Evolutionary conservation across 2,329 filamentous ascomycete species (phyloP).

Genomic region (Colletotrichum sp.): DNA sequence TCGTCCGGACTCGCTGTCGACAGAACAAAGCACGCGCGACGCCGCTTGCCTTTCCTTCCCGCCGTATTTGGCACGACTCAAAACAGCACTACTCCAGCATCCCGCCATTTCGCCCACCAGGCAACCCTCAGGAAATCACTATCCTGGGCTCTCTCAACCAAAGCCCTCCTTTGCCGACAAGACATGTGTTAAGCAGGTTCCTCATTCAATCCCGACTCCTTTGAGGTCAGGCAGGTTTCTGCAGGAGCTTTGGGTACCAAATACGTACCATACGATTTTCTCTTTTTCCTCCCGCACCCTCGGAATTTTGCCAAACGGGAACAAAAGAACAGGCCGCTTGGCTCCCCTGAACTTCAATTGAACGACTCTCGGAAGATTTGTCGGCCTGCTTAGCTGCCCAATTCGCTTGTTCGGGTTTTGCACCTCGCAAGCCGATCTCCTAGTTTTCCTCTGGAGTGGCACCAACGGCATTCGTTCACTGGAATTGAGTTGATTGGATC

Average conservation of each 20-base stretch:
- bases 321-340: neutral
- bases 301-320: neutral
- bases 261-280: constrained; percentile 10
- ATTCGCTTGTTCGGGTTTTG: neutral
- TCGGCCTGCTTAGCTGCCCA: neutral
- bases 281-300: neutral
- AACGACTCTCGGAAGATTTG: neutral
- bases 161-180: neutral
- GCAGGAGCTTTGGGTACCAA: constrained; percentile 61
- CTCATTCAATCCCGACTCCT: constrained; percentile 55
- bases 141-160: constrained; percentile 23
- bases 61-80: neutral
- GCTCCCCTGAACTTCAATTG: neutral
- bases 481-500: neutral
- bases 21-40: neutral
- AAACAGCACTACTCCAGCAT: neutral
- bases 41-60: neutral
- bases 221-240: constrained; percentile 83
- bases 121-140: constrained; percentile 33
- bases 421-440: neutral
- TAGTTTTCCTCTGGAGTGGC: neutral
- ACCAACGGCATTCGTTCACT: neutral
- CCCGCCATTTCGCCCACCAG: neutral
- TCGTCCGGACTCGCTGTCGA: neutral
- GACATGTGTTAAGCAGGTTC: constrained; percentile 22